phyloP scores from a whole-genome alignment of 352 stramenopile species.

The Pythium biforme region DNA sequence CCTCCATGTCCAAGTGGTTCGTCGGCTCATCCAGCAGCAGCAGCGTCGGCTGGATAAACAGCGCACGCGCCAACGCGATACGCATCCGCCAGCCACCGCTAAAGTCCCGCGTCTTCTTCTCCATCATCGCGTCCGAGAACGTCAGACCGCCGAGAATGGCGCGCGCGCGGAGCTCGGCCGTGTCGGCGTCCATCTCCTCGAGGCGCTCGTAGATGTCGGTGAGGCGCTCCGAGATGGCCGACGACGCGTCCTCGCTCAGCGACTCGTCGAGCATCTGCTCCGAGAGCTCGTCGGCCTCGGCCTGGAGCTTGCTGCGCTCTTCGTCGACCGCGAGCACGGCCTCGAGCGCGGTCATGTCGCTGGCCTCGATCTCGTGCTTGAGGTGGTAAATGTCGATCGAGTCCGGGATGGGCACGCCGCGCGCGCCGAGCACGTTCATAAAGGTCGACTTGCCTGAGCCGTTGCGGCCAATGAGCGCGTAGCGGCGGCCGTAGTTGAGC shows the following conservation, averaged over 20 bases:
- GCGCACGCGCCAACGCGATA: constrained; percentile 93
- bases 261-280: constrained; percentile 88
- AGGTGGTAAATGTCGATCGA: constrained; percentile 97
- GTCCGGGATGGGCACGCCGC: constrained; percentile 93
- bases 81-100: constrained; percentile 96
- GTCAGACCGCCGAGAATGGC: constrained; percentile 95
- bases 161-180: constrained; percentile 90
- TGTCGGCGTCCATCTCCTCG: constrained; percentile 94
- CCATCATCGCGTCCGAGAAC: constrained; percentile 95
- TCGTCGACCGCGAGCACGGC: constrained; percentile 95
- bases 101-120: constrained; percentile 93
- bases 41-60: constrained; percentile 97
- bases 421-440: constrained; percentile 95
- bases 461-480: constrained; percentile 96
- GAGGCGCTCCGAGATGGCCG: constrained; percentile 89
- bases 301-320: constrained; percentile 91
- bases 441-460: constrained; percentile 96
- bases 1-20: constrained; percentile 97
- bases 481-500: constrained; percentile 97
- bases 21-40: constrained; percentile 95
- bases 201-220: constrained; percentile 95
- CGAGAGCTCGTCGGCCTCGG: constrained; percentile 92
- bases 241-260: constrained; percentile 83
- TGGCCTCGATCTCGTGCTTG: constrained; percentile 95
- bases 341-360: constrained; percentile 93